Evolutionary conservation across 169 alveolate species (phyloP).

Genomic region (Plasmodium falciparum): DNA sequence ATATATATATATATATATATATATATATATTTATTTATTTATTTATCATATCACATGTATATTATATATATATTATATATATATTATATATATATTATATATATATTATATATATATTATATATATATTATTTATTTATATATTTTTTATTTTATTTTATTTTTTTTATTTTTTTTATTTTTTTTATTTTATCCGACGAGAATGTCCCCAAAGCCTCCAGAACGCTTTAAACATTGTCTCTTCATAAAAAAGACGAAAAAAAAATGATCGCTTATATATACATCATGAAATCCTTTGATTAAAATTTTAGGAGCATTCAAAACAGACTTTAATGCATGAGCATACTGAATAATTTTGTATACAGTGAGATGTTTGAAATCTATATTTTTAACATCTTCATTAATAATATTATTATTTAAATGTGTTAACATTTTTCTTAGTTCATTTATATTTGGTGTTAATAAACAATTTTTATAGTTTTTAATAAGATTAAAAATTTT

Average conservation of each 20-base stretch:
- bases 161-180: neutral
- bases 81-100: neutral
- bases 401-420: neutral
- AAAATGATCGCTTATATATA: slow-evolving; percentile 25
- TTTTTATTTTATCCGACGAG: slow-evolving; percentile 2
- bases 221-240: slow-evolving; percentile 30
- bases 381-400: slow-evolving; percentile 3
- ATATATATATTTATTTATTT: neutral
- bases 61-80: neutral
- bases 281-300: slow-evolving; percentile 40
- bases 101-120: neutral
- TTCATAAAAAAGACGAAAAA: slow-evolving; percentile 40
- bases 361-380: slow-evolving; percentile 3
- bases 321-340: slow-evolving; percentile 17
- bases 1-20: neutral
- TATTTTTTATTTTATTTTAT: neutral
- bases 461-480: slow-evolving; percentile 38
- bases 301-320: slow-evolving; percentile 58
- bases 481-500: slow-evolving; percentile 18
- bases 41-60: no score
- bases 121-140: neutral
- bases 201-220: slow-evolving; percentile 52
- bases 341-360: neutral
- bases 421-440: slow-evolving; percentile 29
- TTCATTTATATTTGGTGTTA: slow-evolving; percentile 66